Evolutionary conservation across 495 filamentous ascomycete species (phyloP).

Genomic region (Oidiodendron maius): DNA sequence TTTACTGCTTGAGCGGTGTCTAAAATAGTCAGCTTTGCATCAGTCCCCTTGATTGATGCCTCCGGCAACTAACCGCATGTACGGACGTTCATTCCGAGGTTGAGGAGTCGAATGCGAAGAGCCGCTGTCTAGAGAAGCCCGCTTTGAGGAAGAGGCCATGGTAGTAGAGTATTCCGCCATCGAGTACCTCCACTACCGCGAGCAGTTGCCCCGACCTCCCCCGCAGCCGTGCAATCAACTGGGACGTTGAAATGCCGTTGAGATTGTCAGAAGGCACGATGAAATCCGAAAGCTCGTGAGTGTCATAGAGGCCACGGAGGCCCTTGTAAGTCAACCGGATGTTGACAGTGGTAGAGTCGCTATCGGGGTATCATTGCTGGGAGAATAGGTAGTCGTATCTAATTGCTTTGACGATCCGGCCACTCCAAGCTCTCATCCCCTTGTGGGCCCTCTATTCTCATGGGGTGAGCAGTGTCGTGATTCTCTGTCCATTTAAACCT

Average conservation of each 20-base stretch:
- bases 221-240: not conserved
- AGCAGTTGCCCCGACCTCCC: slow-evolving; percentile 14
- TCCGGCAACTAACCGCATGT: slow-evolving; percentile 29
- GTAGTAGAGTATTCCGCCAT: slow-evolving; percentile 14
- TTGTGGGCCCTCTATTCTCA: no score
- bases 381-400: not conserved
- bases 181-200: not conserved
- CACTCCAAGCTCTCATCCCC: not conserved
- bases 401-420: no score
- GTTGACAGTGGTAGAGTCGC: slow-evolving; percentile 8
- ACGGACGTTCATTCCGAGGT: slow-evolving; percentile 52
- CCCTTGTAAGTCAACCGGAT: slow-evolving; percentile 17
- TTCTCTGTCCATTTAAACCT: no score
- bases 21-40: slow-evolving; percentile 8
- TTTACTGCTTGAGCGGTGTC: slow-evolving; percentile 23
- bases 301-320: slow-evolving; percentile 10
- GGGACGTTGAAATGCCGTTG: not conserved
- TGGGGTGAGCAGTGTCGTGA: not conserved
- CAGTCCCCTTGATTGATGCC: not conserved
- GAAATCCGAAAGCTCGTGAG: not conserved
- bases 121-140: slow-evolving; percentile 67
- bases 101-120: slow-evolving; percentile 46
- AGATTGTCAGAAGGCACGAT: not conserved
- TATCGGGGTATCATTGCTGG: slow-evolving; percentile 24
- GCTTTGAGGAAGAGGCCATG: slow-evolving; percentile 62